phyloP scores from a whole-genome alignment of 371 early-diverging fungal genomes.

The Blakeslea trispora region DNA sequence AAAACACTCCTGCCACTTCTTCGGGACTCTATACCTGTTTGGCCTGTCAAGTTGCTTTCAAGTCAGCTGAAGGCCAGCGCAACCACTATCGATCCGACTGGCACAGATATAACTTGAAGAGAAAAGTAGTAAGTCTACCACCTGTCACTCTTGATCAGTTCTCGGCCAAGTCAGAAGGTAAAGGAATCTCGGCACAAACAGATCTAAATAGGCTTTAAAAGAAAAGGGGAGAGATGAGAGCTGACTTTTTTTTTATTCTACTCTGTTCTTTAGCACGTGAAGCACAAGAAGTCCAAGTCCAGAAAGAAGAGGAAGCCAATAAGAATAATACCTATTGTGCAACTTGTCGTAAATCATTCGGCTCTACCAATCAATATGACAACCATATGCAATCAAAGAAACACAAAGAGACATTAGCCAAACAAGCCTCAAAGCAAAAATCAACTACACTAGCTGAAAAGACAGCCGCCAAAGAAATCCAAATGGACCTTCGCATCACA shows the following conservation, averaged over 20 bases:
- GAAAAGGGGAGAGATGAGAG: not conserved
- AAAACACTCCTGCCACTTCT: constrained; percentile 6
- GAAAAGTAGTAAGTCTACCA: constrained; percentile 82
- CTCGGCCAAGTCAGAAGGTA: constrained; percentile 53
- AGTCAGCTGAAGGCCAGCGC: constrained; percentile 78
- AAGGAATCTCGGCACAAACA: not conserved
- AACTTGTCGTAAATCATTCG: constrained; percentile 68
- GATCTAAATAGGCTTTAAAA: not conserved
- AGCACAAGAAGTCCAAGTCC: constrained; percentile 36
- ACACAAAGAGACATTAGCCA: constrained; percentile 79
- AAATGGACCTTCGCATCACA: constrained; percentile 55
- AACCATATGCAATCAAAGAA: constrained; percentile 91
- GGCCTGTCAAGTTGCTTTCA: constrained; percentile 86
- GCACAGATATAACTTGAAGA: constrained; percentile 89
- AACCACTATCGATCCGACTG: constrained; percentile 84
- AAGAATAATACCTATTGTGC: constrained; percentile 35
- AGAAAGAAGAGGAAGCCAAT: constrained; percentile 25
- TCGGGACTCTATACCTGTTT: constrained; percentile 65
- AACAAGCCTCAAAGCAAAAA: constrained; percentile 27
- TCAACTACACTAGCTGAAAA: constrained; percentile 1
- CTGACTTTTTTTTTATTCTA: not conserved
- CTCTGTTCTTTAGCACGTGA: too few species aligned
- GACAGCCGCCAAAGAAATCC: constrained; percentile 13
- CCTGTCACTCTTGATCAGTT: constrained; percentile 74
- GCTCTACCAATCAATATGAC: constrained; percentile 78